A percentile compares a stretch with the other conserved stretches of the same genome.
Conservation (phyloP, 169 alveolate species). For the Cystoisospora suis region DNA sequence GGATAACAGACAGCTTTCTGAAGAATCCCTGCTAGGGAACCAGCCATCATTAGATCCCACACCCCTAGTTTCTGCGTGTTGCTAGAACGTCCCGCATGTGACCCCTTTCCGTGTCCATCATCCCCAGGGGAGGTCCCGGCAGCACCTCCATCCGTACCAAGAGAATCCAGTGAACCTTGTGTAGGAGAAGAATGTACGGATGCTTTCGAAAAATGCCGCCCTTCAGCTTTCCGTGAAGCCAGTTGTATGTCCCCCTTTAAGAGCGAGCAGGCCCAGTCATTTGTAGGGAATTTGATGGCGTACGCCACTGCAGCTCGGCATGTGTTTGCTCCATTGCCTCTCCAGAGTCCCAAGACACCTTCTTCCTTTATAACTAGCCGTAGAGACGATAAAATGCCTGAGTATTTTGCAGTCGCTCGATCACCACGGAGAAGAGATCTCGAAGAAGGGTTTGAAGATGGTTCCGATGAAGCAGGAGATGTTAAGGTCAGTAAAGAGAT, state of each 20-base stretch:
- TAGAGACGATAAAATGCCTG: constrained; percentile 74
- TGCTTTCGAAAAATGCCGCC: too few relatives aligned
- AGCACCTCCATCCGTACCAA: too few relatives aligned
- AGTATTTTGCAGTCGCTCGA: too few relatives aligned
- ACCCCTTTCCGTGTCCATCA: not conserved
- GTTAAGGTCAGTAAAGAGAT: too few relatives aligned
- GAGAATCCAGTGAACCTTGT: too few relatives aligned
- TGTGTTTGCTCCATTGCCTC: constrained; percentile 84
- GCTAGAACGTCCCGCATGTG: not conserved
- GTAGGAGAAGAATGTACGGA: too few relatives aligned
- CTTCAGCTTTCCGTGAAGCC: too few relatives aligned
- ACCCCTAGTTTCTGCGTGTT: constrained; percentile 40
- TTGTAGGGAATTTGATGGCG: constrained; percentile 85
- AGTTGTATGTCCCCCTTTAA: too few relatives aligned
- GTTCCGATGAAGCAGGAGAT: not conserved
- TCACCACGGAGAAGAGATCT: not conserved
- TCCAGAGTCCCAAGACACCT: constrained; percentile 84
- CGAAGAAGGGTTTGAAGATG: not conserved
- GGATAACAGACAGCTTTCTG: constrained; percentile 85
- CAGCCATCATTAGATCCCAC: constrained; percentile 77
- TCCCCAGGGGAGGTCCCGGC: too few relatives aligned
- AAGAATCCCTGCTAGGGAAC: constrained; percentile 82
- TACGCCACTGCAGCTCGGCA: constrained; percentile 83
- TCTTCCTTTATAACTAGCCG: constrained; percentile 81
- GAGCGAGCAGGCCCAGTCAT: constrained; percentile 77